A percentile compares a stretch with the other conserved stretches of the same genome.
phyloP scores from a whole-genome alignment of 257 asterid species.

The Ajuga chamaepitys region DNA sequence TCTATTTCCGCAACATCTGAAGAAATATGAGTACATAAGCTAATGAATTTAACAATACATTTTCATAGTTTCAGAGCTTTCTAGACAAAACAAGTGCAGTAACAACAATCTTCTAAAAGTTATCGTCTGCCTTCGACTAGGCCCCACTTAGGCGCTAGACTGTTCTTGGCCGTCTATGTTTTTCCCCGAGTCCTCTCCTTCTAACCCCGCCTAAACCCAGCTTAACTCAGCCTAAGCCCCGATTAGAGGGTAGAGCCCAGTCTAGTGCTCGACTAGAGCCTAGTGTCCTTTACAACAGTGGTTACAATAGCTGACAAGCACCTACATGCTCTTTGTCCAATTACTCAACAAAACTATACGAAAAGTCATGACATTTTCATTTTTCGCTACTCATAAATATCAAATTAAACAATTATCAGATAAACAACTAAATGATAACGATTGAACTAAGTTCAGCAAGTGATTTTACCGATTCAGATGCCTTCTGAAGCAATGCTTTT shows the following conservation, averaged over 20 bases:
- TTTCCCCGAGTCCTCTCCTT: too few relatives aligned
- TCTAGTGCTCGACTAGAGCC: too few relatives aligned
- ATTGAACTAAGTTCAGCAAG: slow-evolving; percentile 6
- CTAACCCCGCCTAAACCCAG: too few relatives aligned
- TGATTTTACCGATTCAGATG: slow-evolving; percentile 44
- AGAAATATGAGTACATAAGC: background rate
- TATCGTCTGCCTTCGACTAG: too few relatives aligned
- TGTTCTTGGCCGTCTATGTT: too few relatives aligned
- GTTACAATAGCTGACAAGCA: background rate
- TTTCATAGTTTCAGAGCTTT: background rate
- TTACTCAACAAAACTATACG: background rate
- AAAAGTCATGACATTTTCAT: background rate
- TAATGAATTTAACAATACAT: background rate
- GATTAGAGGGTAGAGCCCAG: too few relatives aligned
- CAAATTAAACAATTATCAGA: background rate
- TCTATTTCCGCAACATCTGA: background rate
- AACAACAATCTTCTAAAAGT: too few relatives aligned
- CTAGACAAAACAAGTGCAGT: background rate
- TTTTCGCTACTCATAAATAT: background rate
- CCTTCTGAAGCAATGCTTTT: slow-evolving; percentile 34
- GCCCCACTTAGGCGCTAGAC: too few relatives aligned
- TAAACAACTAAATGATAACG: background rate
- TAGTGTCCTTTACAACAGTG: too few relatives aligned
- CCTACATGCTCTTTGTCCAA: background rate
- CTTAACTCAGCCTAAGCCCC: too few relatives aligned